A percentile compares a stretch with the other conserved stretches of the same genome.
These are phyloP conservation scores for Russula emetica DNA, from an alignment of 768 basidiomycete genomes.

Conservation along the genomic window DNA sequence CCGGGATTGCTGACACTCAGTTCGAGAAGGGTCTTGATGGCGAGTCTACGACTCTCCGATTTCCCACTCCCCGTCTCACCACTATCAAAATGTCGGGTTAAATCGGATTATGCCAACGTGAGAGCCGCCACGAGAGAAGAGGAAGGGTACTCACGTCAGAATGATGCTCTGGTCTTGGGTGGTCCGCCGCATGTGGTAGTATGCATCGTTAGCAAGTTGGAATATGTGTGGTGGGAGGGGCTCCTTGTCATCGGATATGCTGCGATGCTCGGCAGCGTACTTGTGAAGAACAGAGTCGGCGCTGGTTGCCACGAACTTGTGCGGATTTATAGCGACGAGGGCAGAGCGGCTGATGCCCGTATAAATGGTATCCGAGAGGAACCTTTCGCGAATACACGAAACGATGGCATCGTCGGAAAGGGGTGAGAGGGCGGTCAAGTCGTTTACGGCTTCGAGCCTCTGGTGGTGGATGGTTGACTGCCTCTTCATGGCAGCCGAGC, in stretches of 20 bases:
- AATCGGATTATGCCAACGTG: neutral
- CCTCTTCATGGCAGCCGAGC: conserved; percentile 37
- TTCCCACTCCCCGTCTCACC: conserved; percentile 94
- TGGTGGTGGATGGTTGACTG: conserved; percentile 54
- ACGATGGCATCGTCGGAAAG: conserved; percentile 83
- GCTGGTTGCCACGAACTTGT: conserved; percentile 82
- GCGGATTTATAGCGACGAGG: conserved; percentile 87
- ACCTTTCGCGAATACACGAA: conserved; percentile 78
- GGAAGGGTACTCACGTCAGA: conserved; percentile 56
- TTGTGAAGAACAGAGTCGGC: conserved; percentile 80
- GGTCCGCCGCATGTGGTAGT: conserved; percentile 94
- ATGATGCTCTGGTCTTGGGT: conserved; percentile 89
- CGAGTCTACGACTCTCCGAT: conserved; percentile 84
- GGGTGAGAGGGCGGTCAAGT: conserved; percentile 63
- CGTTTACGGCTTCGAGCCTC: conserved; percentile 65
- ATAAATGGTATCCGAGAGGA: conserved; percentile 80
- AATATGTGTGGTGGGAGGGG: conserved; percentile 83
- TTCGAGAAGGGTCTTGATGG: conserved; percentile 89
- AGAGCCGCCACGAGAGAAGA: neutral
- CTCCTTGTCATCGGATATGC: conserved; percentile 59
- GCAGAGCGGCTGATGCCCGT: conserved; percentile 65
- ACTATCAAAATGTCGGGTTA: conserved; percentile 39
- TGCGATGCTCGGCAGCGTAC: conserved; percentile 82
- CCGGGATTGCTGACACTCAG: conserved; percentile 82
- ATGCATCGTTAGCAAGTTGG: conserved; percentile 84